Base-by-base conservation (phyloP, 495 filamentous ascomycete genomes). In the Tuber microsphaerosporum region DNA sequence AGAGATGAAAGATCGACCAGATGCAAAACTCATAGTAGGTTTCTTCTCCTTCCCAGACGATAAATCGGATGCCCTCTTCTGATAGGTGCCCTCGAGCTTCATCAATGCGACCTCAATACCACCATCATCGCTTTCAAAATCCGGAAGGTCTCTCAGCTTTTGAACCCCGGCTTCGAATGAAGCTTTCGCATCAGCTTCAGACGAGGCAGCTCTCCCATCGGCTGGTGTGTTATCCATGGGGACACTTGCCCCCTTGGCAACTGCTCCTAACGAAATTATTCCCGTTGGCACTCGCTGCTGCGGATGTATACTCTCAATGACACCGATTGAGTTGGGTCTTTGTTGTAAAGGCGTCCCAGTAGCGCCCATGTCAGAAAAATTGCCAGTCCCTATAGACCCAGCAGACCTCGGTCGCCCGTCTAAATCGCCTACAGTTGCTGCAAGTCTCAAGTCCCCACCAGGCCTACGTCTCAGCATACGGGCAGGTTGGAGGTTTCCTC, bases 91-190 rank as follows among this genome's bases (percentile, higher is more conserved):
- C 85, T 99, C 96, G 6, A 99, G 87, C 80, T 97, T 98, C 76
- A 94, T 84, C 76, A 99, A 82, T 9, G 95, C 93, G 20, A 94
- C 93, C 82, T 97, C 95, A 71, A 97, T 88, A 31, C 94, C 94
- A n/a, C 94, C 94, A 83, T 95, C 93, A 73, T 92, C 92, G 73
- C 90, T 87, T 37, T 84, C 76, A 75, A 94, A 92, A 82, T 99
- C 96, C 0, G 94, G 93, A 37, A 99, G 92, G 74, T 91, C 89
- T 14, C 94, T 93, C 77, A 99, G 90, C 79, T 92, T 91, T 71
- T 93, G 91, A 42, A 97, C 92, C 74, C 96, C 94, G 16, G 89
- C 90, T 84, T 98, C 92, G 75, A 98, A 97, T 1, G 94, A 97
- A 17, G 92, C 86, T 31, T 85, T 86, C 14, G 86, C 84, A 70